Evolutionary conservation across 495 filamentous ascomycete genomes (phyloP).

Genomic region (Saxispiralis lemnorum): DNA sequence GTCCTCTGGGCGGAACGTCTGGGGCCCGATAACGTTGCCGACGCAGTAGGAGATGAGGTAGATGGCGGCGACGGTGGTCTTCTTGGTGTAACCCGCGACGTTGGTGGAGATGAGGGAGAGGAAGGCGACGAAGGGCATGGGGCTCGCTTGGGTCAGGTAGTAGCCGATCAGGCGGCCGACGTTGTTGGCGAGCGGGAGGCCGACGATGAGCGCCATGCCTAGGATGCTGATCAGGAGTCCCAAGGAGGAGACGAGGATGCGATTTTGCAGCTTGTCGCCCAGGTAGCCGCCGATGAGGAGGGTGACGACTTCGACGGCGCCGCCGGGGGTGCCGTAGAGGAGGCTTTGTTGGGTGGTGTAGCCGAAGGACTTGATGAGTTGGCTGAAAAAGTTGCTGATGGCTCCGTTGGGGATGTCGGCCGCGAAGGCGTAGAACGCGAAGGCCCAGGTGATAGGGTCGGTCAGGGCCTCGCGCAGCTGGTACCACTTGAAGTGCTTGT

Average conservation of each 20-base stretch:
- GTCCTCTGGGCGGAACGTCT: conserved; percentile 41
- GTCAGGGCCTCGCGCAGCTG: conserved; percentile 23
- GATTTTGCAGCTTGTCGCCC: conserved; percentile 39
- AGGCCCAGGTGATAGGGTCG: conserved; percentile 35
- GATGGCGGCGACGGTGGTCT: conserved; percentile 52
- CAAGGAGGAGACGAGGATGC: conserved; percentile 30
- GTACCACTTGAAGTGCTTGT: conserved; percentile 25
- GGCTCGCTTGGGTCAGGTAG: conserved; percentile 42
- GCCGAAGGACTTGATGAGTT: conserved; percentile 42
- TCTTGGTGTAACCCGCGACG: conserved; percentile 46
- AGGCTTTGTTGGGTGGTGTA: conserved; percentile 43
- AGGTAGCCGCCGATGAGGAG: conserved; percentile 42
- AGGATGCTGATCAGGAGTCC: conserved; percentile 29
- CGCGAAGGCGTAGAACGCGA: conserved; percentile 43
- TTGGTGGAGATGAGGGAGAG: conserved; percentile 47
- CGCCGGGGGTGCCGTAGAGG: conserved; percentile 48
- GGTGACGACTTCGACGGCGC: conserved; percentile 46
- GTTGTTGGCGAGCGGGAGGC: conserved; percentile 40
- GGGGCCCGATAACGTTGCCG: conserved; percentile 30
- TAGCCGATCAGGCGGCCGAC: conserved; percentile 43
- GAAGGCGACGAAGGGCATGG: conserved; percentile 40
- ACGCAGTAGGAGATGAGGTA: conserved; percentile 37
- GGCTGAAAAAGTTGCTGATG: conserved; percentile 55
- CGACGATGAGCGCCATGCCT: conserved; percentile 50
- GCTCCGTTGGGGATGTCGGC: conserved; percentile 43